phyloP scores from a whole-genome alignment of 225 moss, liverwort and hornwort genomes.

The Physcomitrellopsis africana region DNA sequence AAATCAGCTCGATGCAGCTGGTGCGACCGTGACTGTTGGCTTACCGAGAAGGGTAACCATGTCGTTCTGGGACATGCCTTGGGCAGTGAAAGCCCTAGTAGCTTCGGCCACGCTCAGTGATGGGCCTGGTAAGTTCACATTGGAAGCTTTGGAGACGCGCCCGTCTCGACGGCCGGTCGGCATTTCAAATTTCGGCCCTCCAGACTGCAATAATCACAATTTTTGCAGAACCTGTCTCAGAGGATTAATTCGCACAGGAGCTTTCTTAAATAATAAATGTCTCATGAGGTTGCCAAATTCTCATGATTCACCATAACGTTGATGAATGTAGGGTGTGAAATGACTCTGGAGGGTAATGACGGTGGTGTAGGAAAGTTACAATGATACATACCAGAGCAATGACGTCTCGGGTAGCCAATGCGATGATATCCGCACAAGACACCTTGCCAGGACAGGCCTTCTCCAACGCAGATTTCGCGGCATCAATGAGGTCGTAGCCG shows the following conservation, averaged over 20 bases:
- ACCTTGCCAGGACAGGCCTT: constrained; percentile 47
- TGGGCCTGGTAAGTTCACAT: constrained; percentile 58
- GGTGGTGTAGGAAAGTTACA: not conserved
- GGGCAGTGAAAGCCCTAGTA: constrained; percentile 39
- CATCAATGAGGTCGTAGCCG: constrained; percentile 51
- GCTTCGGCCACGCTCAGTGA: constrained; percentile 48
- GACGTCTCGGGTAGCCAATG: constrained; percentile 53
- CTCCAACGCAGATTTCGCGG: constrained; percentile 49
- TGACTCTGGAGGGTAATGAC: no score
- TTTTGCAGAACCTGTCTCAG: not conserved
- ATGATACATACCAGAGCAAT: constrained; percentile 44
- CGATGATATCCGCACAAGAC: constrained; percentile 59
- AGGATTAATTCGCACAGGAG: not conserved
- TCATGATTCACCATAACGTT: no score
- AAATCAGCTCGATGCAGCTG: no score
- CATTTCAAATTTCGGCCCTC: constrained; percentile 42
- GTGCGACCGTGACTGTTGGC: no score
- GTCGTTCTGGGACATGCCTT: constrained; percentile 48
- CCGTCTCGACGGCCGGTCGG: constrained; percentile 61
- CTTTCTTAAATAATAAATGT: no score
- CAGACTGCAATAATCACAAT: constrained; percentile 38
- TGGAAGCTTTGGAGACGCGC: constrained; percentile 37
- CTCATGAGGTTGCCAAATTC: no score
- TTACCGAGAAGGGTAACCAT: constrained; percentile 58
- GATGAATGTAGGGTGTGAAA: no score